Evolutionary conservation across 805 yeast species (phyloP).

Genomic region (Cyberlindnera sargentensis): DNA sequence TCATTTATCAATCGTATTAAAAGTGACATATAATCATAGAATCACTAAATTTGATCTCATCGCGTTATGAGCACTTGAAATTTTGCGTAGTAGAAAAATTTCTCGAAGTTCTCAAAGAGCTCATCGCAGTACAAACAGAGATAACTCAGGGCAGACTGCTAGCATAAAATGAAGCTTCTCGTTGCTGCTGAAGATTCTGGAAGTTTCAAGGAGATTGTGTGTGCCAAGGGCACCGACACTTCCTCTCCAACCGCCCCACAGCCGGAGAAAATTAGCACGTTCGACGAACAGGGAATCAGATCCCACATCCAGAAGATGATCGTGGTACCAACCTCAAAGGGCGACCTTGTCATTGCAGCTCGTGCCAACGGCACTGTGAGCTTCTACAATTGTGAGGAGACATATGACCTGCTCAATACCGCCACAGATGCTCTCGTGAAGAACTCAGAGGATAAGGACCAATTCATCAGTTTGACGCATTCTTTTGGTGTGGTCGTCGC

Average conservation of each 20-base stretch:
- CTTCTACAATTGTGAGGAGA: slow-evolving; percentile 28
- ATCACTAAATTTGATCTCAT: too few relatives aligned
- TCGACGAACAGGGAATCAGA: slow-evolving; percentile 33
- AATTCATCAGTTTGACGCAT: slow-evolving; percentile 31
- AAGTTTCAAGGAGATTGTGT: slow-evolving; percentile 54
- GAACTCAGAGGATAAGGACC: slow-evolving; percentile 24
- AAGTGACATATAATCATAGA: too few relatives aligned
- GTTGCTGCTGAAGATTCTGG: slow-evolving; percentile 66
- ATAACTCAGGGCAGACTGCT: not conserved
- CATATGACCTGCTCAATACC: slow-evolving; percentile 19
- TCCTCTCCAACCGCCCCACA: slow-evolving; percentile 59
- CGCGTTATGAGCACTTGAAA: too few relatives aligned
- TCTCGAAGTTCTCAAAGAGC: not conserved
- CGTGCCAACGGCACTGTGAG: slow-evolving; percentile 39
- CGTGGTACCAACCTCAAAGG: slow-evolving; percentile 28
- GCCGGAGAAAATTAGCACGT: slow-evolving; percentile 48
- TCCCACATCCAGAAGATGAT: slow-evolving; percentile 33
- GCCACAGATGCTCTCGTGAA: slow-evolving; percentile 7
- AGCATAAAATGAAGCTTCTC: slow-evolving; percentile 45
- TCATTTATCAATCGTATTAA: too few relatives aligned
- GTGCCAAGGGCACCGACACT: slow-evolving; percentile 70
- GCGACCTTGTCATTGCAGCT: slow-evolving; percentile 33
- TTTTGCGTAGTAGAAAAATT: not conserved
- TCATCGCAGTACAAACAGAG: not conserved
- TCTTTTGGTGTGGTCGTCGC: slow-evolving; percentile 23